Evolutionary conservation across 2,329 filamentous ascomycete genomes (phyloP), one percentile per base, ranked within the genome.

Genomic region (Aspergillus novofumigatus): DNA sequence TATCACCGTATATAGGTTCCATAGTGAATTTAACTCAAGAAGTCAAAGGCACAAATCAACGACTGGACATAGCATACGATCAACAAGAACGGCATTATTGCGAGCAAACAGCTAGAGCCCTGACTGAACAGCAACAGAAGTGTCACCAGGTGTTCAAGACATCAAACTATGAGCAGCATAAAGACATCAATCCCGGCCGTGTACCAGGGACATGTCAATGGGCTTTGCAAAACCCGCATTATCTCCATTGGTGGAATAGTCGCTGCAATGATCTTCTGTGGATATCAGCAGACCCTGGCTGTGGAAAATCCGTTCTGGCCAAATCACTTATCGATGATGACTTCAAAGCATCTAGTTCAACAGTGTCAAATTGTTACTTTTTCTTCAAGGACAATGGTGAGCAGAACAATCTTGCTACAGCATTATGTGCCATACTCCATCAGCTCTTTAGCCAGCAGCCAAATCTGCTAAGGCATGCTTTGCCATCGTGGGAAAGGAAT

Each of bases 281-380:
- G 74, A 63, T 77, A 6, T 74, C 72, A 14, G 75, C 75, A 1
- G 72, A 75, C 54, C 73, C 73, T 20, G 74, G 75, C 28, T 77
- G 72, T 56, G 74, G 75, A 5, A 77, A 77, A 58, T 77, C 74
- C 25, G 74, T 77, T 0, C 64, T 77, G 0, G 58, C 72, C 0
- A 68, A 63, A 61, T 70, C 66, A 2, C 62, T 77, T 0, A 63
- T 77, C 9, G 69, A 77, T 49, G 28, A 67, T 1, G 61, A 68
- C 29, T 57, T 75, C 7, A 48, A 53, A 20, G 56, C 8, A 32
- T 53, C 44, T 7, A 53, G 50, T 17, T 20, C 57, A 29, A 41
- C 38, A 25, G 47, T 54, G 29, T 65, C 65, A 1, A 63, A 70
- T 4, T 74, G 69, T 52, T 75, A 69, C 59, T 77, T 74, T 60